phyloP scores from a whole-genome alignment of 2,329 filamentous ascomycete genomes.

The Knufia fluminis region DNA sequence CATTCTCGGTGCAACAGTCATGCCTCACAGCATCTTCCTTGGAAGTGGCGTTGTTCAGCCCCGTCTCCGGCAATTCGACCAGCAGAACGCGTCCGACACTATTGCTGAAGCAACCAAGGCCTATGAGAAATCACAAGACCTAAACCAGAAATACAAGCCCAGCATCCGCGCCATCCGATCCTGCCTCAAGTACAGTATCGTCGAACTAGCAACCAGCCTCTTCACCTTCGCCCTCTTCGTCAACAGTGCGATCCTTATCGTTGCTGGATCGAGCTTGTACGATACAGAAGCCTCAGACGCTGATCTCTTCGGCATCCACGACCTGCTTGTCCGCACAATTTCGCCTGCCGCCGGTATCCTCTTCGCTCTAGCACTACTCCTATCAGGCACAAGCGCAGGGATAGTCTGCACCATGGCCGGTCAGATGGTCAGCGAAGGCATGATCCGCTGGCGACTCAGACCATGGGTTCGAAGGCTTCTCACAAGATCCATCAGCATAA shows the following conservation, averaged over 20 bases:
- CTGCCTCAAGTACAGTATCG: slow-evolving; percentile 64
- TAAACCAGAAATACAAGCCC: slow-evolving; percentile 57
- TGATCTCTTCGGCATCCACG: slow-evolving; percentile 76
- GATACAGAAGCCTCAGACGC: slow-evolving; percentile 55
- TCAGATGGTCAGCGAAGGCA: slow-evolving; percentile 81
- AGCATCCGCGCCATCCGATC: slow-evolving; percentile 63
- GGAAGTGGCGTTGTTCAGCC: slow-evolving; percentile 49
- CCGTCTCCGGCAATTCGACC: slow-evolving; percentile 42
- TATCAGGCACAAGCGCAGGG: slow-evolving; percentile 71
- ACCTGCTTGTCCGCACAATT: slow-evolving; percentile 58
- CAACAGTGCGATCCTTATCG: slow-evolving; percentile 73
- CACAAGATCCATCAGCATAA: slow-evolving; percentile 71
- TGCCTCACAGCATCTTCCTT: slow-evolving; percentile 52
- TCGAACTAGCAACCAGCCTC: slow-evolving; percentile 61
- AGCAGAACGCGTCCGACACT: slow-evolving; percentile 28
- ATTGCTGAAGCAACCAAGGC: slow-evolving; percentile 24
- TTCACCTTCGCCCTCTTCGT: slow-evolving; percentile 80
- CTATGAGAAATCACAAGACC: slow-evolving; percentile 26
- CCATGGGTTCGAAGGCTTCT: slow-evolving; percentile 73
- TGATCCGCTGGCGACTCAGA: slow-evolving; percentile 61
- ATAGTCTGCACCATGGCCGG: slow-evolving; percentile 76
- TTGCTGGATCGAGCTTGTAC: slow-evolving; percentile 69
- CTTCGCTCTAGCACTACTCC: slow-evolving; percentile 72
- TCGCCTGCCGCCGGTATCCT: slow-evolving; percentile 68
- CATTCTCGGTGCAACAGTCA: slow-evolving; percentile 46